These are phyloP conservation scores for Russula emetica DNA, from an alignment of 768 basidiomycete species.

Conservation along the genomic window DNA sequence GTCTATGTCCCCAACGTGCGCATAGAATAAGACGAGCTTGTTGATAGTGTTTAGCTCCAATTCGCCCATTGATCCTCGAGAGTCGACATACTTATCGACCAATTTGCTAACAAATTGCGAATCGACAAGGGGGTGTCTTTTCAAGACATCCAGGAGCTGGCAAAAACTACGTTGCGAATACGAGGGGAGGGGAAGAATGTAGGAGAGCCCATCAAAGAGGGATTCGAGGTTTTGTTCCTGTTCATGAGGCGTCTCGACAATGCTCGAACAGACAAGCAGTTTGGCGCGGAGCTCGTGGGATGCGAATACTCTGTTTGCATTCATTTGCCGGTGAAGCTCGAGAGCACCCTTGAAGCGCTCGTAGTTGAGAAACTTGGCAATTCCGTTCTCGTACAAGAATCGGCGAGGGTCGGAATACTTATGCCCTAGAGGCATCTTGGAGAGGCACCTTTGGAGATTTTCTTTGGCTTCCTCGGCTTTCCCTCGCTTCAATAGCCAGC, in stretches of 20 bases:
- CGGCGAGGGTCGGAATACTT: constrained; percentile 13
- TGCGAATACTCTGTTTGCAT: constrained; percentile 38
- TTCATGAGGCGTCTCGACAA: constrained; percentile 31
- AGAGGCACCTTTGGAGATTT: not conserved
- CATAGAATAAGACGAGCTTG: constrained; percentile 31
- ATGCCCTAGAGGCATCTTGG: not conserved
- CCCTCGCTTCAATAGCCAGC: constrained; percentile 3
- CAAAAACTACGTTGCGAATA: constrained; percentile 30
- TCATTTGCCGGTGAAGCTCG: constrained; percentile 42
- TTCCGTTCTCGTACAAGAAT: constrained; percentile 37
- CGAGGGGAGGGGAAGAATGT: constrained; percentile 30
- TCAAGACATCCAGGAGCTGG: constrained; percentile 36
- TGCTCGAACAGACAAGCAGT: constrained; percentile 37
- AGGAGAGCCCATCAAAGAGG: constrained; percentile 28
- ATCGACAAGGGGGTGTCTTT: constrained; percentile 12
- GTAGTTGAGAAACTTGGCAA: constrained; percentile 41
- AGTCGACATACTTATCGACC: constrained; percentile 20
- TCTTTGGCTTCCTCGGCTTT: constrained; percentile 1
- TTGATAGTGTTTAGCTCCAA: constrained; percentile 26
- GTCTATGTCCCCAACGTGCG: constrained; percentile 35
- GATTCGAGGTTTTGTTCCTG: constrained; percentile 22
- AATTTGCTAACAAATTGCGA: constrained; percentile 24
- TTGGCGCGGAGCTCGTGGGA: constrained; percentile 39
- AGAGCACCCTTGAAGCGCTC: constrained; percentile 39
- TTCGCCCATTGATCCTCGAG: constrained; percentile 13